Evolutionary conservation across 306 rosid species (phyloP), one percentile per base, ranked within the genome.

Genomic region (Corylus americana): DNA sequence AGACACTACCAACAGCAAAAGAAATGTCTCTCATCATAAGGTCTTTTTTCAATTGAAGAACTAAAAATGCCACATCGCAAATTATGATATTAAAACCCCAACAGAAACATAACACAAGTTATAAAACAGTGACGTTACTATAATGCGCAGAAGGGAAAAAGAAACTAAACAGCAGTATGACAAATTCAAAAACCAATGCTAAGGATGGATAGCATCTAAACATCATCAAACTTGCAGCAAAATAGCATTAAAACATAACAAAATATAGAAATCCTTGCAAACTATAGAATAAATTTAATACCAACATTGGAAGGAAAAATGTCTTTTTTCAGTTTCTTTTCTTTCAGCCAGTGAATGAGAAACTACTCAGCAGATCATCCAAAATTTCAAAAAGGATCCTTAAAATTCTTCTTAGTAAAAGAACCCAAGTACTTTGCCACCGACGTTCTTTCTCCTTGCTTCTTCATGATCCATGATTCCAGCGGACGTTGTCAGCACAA

Each of bases 371-470:
- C 27, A 18, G 42, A 9, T 67, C 44, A 67, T 67, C 72, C 72
- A 67, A 67, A 67, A 67, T 39, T 67, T 0, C 25, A 39, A 42
- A 1, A 67, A 39, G 72, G 31, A 67, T 67, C 51, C 42, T 67
- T n/a, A 67, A 79, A 13, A 16, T 44, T 57, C 59, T 1, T 57
- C 35, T 78, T 81, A 88, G 72, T 88, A 88, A 74, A 88, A 88
- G 91, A 88, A 88, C 57, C 91, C 91, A 78, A 88, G 91, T 64
- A 88, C 91, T 79, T 88, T 88, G 74, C 91, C 91, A 75, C 91
- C 91, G 0, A 85, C 91, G 44, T 88, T 88, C 87, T 88, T 88
- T 62, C 91, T 85, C 58, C 91, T 79, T 4, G 91, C 91, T 82
- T 88, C 91, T 25, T 88, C 91, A 25, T 88, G 91, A 53, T 88